Evolutionary conservation across 2,329 filamentous ascomycete species (phyloP), one percentile per base, ranked within the genome.

Genomic region (Aspergillus hiratsukae): DNA sequence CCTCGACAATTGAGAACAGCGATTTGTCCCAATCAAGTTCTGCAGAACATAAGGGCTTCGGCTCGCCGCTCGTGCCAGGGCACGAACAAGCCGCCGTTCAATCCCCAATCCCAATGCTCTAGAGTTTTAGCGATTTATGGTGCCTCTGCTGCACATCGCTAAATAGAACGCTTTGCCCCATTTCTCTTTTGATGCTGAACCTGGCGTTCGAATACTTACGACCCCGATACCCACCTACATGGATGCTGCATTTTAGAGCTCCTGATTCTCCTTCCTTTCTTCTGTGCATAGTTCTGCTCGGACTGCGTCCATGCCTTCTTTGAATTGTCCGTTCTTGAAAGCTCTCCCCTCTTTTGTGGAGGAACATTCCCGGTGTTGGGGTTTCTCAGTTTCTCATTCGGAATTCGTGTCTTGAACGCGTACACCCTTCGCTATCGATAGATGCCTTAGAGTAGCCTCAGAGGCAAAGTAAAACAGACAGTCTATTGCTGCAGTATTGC

Each of bases 201-300:
- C 55, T 59, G 51, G 52, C 49, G 10, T 21, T 37, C 31, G 54
- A 65, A 53, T 62, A 64, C 58, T 66, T 51, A 69, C 60, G 61
- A 69, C 58, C 46, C 63, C 66, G 66, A 70, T 69, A 69, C 68
- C 68, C 67, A 49, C 48, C 9, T 48, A n/a, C 14, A 57, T 63
- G 60, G 56, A 63, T 61, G 55, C 49, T 53, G 54, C 45, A 53
- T 41, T 43, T 57, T 59, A 56, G 57, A 58, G 52, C 53, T 57
- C 35, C 50, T 52, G 45, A 51, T 51, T 40, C 51, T 50, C 5
- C 43, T 46, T 46, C 21, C 10, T 48, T 55, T 41, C 49, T 46
- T 55, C 37, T 52, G 51, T 58, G 49, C 48, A 56, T 46, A 50
- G 27, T 45, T 40, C 31, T 45, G 31, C 19, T 49, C 19, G 17